Percentiles rank a stretch among this genome's conserved stretches.
Conservation (phyloP, 2,329 filamentous ascomycete species). For the Paraphaeosphaeria minitans region DNA sequence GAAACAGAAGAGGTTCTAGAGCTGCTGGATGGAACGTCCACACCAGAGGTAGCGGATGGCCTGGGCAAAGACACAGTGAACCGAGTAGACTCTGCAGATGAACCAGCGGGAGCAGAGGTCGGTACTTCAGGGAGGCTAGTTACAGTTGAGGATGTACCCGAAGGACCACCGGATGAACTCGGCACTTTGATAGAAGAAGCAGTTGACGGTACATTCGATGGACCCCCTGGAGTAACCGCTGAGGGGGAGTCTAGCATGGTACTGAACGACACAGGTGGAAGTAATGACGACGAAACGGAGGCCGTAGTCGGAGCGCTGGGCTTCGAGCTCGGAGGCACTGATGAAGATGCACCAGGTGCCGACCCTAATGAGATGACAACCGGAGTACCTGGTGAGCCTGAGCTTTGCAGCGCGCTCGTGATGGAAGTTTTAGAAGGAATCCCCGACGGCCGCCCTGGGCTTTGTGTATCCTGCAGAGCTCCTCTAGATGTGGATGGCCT, state of each 20-base stretch:
- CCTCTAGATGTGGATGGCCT: neutral
- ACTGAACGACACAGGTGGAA: neutral
- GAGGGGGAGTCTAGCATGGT: neutral
- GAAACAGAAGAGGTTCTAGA: neutral
- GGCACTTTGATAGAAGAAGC: neutral
- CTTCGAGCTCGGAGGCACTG: neutral
- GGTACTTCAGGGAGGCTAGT: neutral
- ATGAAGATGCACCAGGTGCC: neutral
- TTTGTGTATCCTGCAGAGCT: neutral
- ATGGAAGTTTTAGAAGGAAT: neutral
- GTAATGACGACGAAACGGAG: neutral
- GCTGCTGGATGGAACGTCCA: neutral
- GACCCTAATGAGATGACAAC: neutral
- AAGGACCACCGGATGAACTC: neutral
- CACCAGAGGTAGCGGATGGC: neutral
- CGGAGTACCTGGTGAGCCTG: neutral
- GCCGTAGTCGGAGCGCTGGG: neutral
- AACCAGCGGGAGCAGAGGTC: neutral
- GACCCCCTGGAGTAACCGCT: neutral
- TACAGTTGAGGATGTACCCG: neutral
- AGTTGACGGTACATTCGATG: neutral
- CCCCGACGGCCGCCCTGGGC: neutral
- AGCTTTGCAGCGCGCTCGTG: neutral
- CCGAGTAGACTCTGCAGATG: neutral
- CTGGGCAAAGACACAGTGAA: constrained; percentile 17